phyloP scores from a whole-genome alignment of 768 basidiomycete genomes.

The Agrocybe praecox region DNA sequence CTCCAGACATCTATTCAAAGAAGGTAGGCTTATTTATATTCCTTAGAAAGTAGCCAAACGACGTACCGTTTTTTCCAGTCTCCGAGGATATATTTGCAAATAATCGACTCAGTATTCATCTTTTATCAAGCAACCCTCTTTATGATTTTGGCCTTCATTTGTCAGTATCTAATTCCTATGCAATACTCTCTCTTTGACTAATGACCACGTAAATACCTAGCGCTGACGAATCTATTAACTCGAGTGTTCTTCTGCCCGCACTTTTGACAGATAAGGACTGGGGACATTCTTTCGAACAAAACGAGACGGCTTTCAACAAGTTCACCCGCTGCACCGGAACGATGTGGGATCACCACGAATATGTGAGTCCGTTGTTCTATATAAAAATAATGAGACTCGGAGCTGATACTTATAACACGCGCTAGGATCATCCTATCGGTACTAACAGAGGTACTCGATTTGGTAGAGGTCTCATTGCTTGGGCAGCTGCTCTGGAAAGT shows the following conservation, averaged over 20 bases:
- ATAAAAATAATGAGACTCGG: too few relatives aligned
- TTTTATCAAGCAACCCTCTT: conserved; percentile 27
- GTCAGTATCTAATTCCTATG: conserved; percentile 16
- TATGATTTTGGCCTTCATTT: conserved; percentile 24
- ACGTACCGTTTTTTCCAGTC: too few relatives aligned
- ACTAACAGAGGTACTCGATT: conserved; percentile 25
- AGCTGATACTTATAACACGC: too few relatives aligned
- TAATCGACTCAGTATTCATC: conserved; percentile 38
- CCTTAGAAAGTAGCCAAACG: background rate
- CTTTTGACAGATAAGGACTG: conserved; percentile 36
- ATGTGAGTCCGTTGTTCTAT: background rate
- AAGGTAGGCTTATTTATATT: conserved; percentile 26
- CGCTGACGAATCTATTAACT: conserved; percentile 22
- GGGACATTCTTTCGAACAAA: conserved; percentile 24
- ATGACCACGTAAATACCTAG: background rate
- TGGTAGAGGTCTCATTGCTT: conserved; percentile 31
- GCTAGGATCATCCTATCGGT: background rate
- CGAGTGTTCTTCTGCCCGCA: conserved; percentile 30
- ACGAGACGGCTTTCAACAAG: conserved; percentile 27
- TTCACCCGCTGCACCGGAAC: conserved; percentile 17
- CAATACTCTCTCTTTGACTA: background rate
- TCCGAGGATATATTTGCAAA: conserved; percentile 40
- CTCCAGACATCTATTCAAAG: conserved; percentile 25
- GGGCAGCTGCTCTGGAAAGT: conserved; percentile 22
- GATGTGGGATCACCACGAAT: conserved; percentile 16